Conservation (phyloP, 257 asterid genomes). For the Lycium barbarum region DNA sequence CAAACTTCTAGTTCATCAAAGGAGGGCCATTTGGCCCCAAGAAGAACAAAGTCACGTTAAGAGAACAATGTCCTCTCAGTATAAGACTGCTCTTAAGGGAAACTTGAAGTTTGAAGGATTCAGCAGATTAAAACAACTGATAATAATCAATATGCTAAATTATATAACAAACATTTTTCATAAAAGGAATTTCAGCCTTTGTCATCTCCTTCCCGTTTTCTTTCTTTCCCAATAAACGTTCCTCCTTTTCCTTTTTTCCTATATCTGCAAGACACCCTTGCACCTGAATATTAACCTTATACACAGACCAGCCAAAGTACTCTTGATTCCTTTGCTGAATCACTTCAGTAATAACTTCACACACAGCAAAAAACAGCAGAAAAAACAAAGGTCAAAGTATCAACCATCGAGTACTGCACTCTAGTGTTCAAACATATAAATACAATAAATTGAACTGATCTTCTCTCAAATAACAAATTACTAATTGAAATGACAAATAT, state of each 20-base stretch:
- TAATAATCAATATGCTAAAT: not conserved
- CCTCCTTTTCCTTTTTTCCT: not conserved
- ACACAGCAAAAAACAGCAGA: not conserved
- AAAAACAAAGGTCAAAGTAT: not conserved
- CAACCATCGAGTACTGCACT: not conserved
- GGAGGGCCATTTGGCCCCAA: not conserved
- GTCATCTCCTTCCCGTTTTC: not conserved
- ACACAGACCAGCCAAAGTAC: not conserved
- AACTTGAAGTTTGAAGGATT: not conserved
- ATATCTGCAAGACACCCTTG: constrained; percentile 9
- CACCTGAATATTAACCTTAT: constrained; percentile 6
- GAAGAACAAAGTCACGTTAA: constrained; percentile 4
- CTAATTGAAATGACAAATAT: not conserved
- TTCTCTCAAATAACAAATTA: not conserved
- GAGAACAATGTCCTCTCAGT: constrained; percentile 10
- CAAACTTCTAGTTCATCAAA: constrained; percentile 19
- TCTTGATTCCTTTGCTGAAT: not conserved
- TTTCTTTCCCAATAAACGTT: not conserved
- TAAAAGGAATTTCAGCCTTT: not conserved
- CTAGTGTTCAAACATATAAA: constrained; percentile 22
- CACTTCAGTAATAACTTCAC: not conserved
- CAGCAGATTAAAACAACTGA: not conserved
- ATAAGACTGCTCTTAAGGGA: not conserved
- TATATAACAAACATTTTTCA: not conserved
- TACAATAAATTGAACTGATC: not conserved